Evolutionary conservation across 805 yeast species (phyloP), one percentile per base, ranked within the genome.

Genomic region (Candida manassasensis): DNA sequence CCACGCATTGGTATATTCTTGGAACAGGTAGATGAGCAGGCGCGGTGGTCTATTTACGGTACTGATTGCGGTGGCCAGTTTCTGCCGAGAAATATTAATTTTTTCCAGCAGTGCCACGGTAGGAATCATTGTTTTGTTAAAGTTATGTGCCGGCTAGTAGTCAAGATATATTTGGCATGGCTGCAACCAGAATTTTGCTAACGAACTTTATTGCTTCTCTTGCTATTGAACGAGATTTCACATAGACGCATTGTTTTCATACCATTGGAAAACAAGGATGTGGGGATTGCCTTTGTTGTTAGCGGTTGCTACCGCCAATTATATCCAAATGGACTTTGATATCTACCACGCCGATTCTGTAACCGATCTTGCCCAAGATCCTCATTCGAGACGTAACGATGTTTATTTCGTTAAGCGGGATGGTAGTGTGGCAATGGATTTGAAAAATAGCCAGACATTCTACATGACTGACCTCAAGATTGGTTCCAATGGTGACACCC

Each of bases 401-500:
- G 22, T 24, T 18, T 29, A 29, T 18, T 32, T 52, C 16, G 42
- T 35, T 21, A 47, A 48, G 32, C 34, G 55, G 24, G 50, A 43
- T 13, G 57, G 49, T 17, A 32, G 38, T 16, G 41, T 44, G n/a
- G 36, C 35, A 13, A 40, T 55, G 52, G 42, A 27, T 8, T 17
- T 55, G 15, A 24, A 41, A 15, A 61, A 61, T 43, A 40, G 47
- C 29, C 43, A 47, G 22, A 59, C 61, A 2, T 61, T 57, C 39
- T 61, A 61, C 39, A 37, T 55, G 49, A 48, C 56, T 3, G 37
- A 44, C 7, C 40, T 61, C 29, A 31, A 43, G 19, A 41, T 61
- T n/a, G 70, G 71, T 8, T 53, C 61, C 7, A 44, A 52, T 28
- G 32, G 41, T 28, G 57, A 62, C 17, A 31, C 44, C 21, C 53